A percentile compares a stretch with the other conserved stretches of the same genome.
Evolutionary conservation across 2,329 filamentous ascomycete species (phyloP).

Genomic region (Calonectria henricotiae): DNA sequence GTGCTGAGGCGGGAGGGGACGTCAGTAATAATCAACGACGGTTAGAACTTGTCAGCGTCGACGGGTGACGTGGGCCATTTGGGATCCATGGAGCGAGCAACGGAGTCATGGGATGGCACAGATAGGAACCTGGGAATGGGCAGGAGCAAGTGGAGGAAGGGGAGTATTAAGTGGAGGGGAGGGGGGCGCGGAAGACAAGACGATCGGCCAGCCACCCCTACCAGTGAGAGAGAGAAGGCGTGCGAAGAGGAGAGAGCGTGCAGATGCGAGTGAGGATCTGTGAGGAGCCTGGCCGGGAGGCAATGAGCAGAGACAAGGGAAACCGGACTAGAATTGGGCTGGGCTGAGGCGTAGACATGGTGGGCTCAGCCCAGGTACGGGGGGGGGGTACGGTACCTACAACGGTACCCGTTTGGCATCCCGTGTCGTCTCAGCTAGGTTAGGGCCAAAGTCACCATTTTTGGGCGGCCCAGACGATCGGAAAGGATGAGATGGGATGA

Average conservation of each 20-base stretch:
- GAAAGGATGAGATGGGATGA: constrained; percentile 29
- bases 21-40: constrained; percentile 43
- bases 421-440: constrained; percentile 24
- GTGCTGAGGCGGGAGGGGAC: constrained; percentile 43
- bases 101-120: constrained; percentile 26
- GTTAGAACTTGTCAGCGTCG: constrained; percentile 49
- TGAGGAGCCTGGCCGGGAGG: constrained; percentile 13
- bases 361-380: constrained; percentile 31
- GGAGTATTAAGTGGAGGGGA: constrained; percentile 34
- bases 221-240: constrained; percentile 3
- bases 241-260: constrained; percentile 18
- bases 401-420: constrained; percentile 30
- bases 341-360: constrained; percentile 30
- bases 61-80: constrained; percentile 53
- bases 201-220: constrained; percentile 35
- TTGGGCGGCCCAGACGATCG: constrained; percentile 30
- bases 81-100: constrained; percentile 29
- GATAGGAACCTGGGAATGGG: constrained; percentile 13
- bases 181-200: constrained; percentile 20
- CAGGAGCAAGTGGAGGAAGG: constrained; percentile 32
- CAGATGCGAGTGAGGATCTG: constrained; percentile 27
- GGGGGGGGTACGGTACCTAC: constrained; percentile 28
- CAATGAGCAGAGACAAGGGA: constrained; percentile 21
- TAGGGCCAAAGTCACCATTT: constrained; percentile 30
- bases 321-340: constrained; percentile 27